phyloP scores from a whole-genome alignment of 2,329 filamentous ascomycete genomes.

The Ophiostoma triangulosporum region DNA sequence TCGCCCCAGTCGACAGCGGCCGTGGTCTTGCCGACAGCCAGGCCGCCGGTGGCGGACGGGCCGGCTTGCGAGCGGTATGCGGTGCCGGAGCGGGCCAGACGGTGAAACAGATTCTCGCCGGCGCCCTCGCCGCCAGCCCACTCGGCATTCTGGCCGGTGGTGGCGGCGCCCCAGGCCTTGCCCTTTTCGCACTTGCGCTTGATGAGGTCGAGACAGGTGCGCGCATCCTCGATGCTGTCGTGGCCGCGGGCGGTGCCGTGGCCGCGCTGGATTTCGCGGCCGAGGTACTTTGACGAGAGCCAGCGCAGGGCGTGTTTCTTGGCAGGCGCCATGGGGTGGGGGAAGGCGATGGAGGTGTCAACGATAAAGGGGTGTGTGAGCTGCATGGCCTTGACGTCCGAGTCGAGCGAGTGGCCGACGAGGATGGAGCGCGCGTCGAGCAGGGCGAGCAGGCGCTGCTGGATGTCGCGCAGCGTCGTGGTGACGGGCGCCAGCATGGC shows the following conservation, averaged over 20 bases:
- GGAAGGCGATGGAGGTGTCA: slow-evolving; percentile 81
- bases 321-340: slow-evolving; percentile 78
- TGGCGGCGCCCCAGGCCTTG: slow-evolving; percentile 59
- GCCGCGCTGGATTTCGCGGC: slow-evolving; percentile 75
- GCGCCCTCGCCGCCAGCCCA: slow-evolving; percentile 45
- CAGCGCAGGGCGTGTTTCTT: slow-evolving; percentile 86
- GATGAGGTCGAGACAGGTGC: slow-evolving; percentile 79
- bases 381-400: slow-evolving; percentile 70
- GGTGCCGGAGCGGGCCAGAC: slow-evolving; percentile 52
- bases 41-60: slow-evolving; percentile 39
- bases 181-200: slow-evolving; percentile 95
- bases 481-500: slow-evolving; percentile 71
- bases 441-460: slow-evolving; percentile 58
- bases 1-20: slow-evolving; percentile 86
- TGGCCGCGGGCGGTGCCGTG: slow-evolving; percentile 56
- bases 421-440: slow-evolving; percentile 62
- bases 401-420: slow-evolving; percentile 69
- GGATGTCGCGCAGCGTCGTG: slow-evolving; percentile 72
- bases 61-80: slow-evolving; percentile 49
- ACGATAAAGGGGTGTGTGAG: slow-evolving; percentile 86
- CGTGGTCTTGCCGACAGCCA: slow-evolving; percentile 46
- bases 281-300: slow-evolving; percentile 73
- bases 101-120: slow-evolving; percentile 79
- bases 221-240: slow-evolving; percentile 85
- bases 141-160: slow-evolving; percentile 5